Base-by-base conservation (phyloP, 2,329 filamentous ascomycete genomes). In the Parafenestella ontariensis region DNA sequence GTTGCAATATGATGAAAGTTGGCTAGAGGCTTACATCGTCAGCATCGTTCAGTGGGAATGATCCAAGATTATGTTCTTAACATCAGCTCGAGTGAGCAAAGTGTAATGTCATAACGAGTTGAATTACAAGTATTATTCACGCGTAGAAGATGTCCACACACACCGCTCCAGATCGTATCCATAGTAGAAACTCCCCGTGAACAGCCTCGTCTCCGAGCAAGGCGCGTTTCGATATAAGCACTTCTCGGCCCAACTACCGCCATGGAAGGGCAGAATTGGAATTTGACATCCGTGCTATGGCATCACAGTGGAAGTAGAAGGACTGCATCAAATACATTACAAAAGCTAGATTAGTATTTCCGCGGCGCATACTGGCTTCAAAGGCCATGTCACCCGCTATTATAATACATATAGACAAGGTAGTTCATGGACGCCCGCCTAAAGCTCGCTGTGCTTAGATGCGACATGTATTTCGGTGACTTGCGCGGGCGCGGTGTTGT, bases 201-300 rank as follows among this genome's bases (percentile, higher is more conserved):
- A 61, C 59, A 60, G 65, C 59, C 68, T 70, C 67, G 61, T 66
- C 66, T 41, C 64, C 66, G 61, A 72, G 67, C 64, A 68, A 58
- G 62, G 65, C 58, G 58, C 52, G 52, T 62, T 42, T 70, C 43
- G 17, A 64, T 70, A 62, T 70, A 85, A 95, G 92, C 92, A 96
- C 92, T 92, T 96, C 91, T 96, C 93, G 91, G 92, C 92, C 92
- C 92, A 93, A 93, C 87, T 85, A 83, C 87, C 91, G 90, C 88
- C 90, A 96, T 76, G 88, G 78, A 61, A 76, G 78, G 77, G 87
- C 87, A 88, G 85, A 82, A 89, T 93, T 94, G 93, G 87, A 96
- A 96, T 96, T 96, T 96, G 92, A 97, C 92, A 96, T 96, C 91
- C 89, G 91, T 96, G 93, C 93, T 94, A 70, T 49, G 42, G n/a